A percentile compares a stretch with the other conserved stretches of the same genome.
Conservation (phyloP, 2,329 filamentous ascomycete species). For the Aschersonia sp. region DNA sequence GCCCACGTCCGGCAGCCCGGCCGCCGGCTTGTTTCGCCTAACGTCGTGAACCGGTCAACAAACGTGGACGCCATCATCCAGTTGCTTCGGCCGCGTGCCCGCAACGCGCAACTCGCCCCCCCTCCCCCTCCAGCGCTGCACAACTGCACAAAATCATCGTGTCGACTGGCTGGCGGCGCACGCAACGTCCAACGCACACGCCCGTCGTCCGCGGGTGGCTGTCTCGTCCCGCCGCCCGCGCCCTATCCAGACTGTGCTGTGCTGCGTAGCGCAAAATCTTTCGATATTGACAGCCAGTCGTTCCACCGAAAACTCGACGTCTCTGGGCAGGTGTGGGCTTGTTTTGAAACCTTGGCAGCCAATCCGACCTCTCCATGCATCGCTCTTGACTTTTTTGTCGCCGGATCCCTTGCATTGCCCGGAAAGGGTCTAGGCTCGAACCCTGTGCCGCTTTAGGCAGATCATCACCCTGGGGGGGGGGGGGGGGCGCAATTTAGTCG, state of each 20-base stretch:
- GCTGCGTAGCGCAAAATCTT: background rate
- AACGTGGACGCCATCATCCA: background rate
- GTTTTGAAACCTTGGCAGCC: background rate
- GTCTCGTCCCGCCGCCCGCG: too few relatives aligned
- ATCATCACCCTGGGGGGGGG: background rate
- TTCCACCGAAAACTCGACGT: background rate
- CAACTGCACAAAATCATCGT: too few relatives aligned
- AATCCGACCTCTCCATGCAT: background rate
- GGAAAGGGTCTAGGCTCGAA: background rate
- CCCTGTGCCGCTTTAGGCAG: background rate
- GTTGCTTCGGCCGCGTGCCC: too few relatives aligned
- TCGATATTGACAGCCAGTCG: background rate
- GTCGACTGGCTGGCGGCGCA: too few relatives aligned
- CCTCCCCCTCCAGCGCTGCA: too few relatives aligned
- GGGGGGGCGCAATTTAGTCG: too few relatives aligned
- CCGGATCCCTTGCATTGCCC: background rate
- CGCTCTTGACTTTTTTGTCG: background rate
- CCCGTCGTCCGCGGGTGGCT: background rate
- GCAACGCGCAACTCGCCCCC: too few relatives aligned
- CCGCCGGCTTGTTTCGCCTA: background rate
- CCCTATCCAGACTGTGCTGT: background rate
- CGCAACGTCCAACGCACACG: too few relatives aligned
- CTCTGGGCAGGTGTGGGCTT: background rate
- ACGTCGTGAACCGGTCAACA: background rate
- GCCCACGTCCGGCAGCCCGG: background rate